phyloP scores from a whole-genome alignment of 2,329 filamentous ascomycete species.

The Tolypocladium album region DNA sequence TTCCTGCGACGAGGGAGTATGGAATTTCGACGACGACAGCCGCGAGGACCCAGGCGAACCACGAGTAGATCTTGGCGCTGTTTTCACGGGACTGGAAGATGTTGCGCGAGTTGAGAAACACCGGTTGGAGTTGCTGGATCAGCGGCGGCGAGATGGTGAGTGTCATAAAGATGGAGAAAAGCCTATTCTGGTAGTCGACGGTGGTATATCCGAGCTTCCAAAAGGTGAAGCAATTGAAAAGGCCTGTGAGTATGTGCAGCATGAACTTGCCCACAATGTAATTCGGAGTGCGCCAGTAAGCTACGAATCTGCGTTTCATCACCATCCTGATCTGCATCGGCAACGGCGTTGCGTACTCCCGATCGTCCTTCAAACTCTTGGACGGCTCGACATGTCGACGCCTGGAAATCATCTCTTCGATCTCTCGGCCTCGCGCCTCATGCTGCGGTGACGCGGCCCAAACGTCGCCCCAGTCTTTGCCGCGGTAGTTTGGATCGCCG shows the following conservation, averaged over 20 bases:
- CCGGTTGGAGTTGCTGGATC: conserved; percentile 68
- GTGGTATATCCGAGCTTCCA: conserved; percentile 46
- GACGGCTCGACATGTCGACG: conserved; percentile 27
- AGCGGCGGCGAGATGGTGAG: conserved; percentile 64
- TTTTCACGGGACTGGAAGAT: conserved; percentile 64
- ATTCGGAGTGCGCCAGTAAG: conserved; percentile 55
- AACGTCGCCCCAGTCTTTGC: conserved; percentile 51
- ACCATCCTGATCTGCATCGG: conserved; percentile 41
- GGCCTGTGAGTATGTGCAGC: conserved; percentile 49
- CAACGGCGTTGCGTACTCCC: conserved; percentile 54
- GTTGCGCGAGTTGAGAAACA: conserved; percentile 53
- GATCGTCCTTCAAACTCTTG: conserved; percentile 33
- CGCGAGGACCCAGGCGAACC: conserved; percentile 58
- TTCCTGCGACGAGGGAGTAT: conserved; percentile 54
- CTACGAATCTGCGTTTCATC: conserved; percentile 45
- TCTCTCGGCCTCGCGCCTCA: conserved; percentile 33
- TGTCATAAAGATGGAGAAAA: conserved; percentile 70
- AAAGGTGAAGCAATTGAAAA: conserved; percentile 65
- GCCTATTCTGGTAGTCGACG: conserved; percentile 56
- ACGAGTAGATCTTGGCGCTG: conserved; percentile 71
- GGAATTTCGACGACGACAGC: conserved; percentile 60
- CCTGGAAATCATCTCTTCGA: conserved; percentile 37
- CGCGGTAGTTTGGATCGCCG: conserved; percentile 48
- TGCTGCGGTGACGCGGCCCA: conserved; percentile 46
- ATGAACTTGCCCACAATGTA: conserved; percentile 54